Conservation (phyloP, 139 green algal genomes). For the Chlamydomonas sp. region DNA sequence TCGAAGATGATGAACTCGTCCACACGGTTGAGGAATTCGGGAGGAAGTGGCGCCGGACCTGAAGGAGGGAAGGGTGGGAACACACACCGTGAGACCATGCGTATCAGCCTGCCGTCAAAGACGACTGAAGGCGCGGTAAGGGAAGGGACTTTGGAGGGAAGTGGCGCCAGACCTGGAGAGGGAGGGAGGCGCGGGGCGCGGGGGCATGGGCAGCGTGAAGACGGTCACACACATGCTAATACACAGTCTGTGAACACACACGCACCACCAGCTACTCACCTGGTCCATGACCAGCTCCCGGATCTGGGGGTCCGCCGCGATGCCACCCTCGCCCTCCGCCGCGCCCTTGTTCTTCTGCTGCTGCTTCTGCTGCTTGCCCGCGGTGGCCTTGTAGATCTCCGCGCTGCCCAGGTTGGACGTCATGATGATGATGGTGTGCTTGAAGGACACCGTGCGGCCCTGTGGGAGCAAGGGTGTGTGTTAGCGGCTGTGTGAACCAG, state of each 20-base stretch:
- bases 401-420: conserved; percentile 93
- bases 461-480: conserved; percentile 36
- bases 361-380: neutral
- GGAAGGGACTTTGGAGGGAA: conserved; percentile 96
- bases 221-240: neutral
- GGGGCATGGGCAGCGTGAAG: neutral
- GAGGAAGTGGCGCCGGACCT: conserved; percentile 91
- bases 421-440: conserved; percentile 96
- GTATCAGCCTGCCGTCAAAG: neutral
- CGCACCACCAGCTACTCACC: conserved; percentile 12
- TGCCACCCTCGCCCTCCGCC: neutral
- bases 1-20: conserved; percentile 99
- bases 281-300: conserved; percentile 67
- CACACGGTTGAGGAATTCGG: conserved; percentile 98
- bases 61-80: neutral
- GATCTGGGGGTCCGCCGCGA: conserved; percentile 12
- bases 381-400: conserved; percentile 50
- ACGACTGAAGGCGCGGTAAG: neutral
- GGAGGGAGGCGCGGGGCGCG: neutral
- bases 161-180: conserved; percentile 75
- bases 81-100: too few relatives aligned
- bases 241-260: neutral
- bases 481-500: too few relatives aligned
- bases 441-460: conserved; percentile 93
- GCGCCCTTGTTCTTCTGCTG: neutral